Conservation (phyloP, 768 basidiomycete genomes). For the Mycena pura region DNA sequence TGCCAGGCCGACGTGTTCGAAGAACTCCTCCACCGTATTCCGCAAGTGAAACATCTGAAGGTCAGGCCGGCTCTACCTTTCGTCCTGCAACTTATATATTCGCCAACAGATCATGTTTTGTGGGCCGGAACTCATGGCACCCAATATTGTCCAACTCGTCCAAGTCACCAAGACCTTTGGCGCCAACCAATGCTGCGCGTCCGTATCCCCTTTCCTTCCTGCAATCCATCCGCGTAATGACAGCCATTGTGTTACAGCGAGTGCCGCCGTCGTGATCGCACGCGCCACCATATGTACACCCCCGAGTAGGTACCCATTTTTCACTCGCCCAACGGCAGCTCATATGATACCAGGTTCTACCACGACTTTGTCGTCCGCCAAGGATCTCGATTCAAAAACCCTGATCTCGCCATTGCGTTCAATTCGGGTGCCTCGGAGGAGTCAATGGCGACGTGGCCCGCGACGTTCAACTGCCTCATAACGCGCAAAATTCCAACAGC, state of each 20-base stretch:
- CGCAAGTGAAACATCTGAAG: constrained; percentile 36
- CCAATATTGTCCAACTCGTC: background rate
- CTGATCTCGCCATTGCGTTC: constrained; percentile 45
- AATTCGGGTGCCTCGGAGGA: constrained; percentile 41
- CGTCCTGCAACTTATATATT: background rate
- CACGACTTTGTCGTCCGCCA: constrained; percentile 33
- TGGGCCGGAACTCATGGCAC: constrained; percentile 33
- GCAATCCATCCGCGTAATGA: background rate
- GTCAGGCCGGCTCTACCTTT: constrained; percentile 16
- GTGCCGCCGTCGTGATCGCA: constrained; percentile 33
- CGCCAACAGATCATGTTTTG: constrained; percentile 31
- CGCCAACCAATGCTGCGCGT: constrained; percentile 14
- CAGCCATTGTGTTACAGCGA: constrained; percentile 23
- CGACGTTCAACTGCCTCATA: constrained; percentile 33
- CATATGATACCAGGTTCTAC: constrained; percentile 37
- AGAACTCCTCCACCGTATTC: constrained; percentile 44
- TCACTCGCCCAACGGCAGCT: no score
- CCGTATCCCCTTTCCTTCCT: constrained; percentile 29
- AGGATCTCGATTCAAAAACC: constrained; percentile 29
- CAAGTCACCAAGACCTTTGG: background rate
- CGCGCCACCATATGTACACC: constrained; percentile 32
- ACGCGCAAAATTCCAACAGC: constrained; percentile 36
- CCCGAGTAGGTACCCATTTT: constrained; percentile 35
- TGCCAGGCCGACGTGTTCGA: constrained; percentile 34
- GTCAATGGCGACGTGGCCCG: constrained; percentile 29